Evolutionary conservation across 2,329 filamentous ascomycete genomes (phyloP), one percentile per base, ranked within the genome.

Genomic region (Arthrobotrys entomopaga): DNA sequence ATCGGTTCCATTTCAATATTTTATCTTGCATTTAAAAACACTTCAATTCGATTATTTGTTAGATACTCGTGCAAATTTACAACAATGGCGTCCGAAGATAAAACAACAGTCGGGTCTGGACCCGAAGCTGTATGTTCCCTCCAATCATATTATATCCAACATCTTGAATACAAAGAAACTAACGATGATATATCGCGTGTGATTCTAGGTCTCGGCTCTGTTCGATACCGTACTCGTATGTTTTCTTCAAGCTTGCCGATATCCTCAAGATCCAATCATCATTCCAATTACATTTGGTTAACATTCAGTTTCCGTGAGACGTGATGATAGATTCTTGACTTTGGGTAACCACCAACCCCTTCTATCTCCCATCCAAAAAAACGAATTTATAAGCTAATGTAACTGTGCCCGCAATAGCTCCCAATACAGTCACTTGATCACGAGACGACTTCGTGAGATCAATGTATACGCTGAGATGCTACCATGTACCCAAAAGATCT

Each of bases 381-480:
- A 7, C 4, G 24, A 22, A 29, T 15, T 61, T 26, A 6, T 15
- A 43, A 29, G 29, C 59, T 63, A 61, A 49, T 20, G 16, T 22
- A 11, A 10, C 22, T 22, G 16, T 16, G 48, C 11, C 15, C 11
- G 7, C 5, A 34, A 65, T 70, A 83, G 81, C 77, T 89, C 87
- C 22, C 89, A 91, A 82, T 90, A 89, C 79, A 89, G 87, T 46
- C 90, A 93, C 81, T 84, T 93, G 43, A 92, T 93, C 79, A 88
- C 88, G 8, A 86, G 91, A 64, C 87, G 91, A 38, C 86, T 96
- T 26, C 87, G 92, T 78, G 88, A 90, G 78, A 86, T 96, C 82
- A 90, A 90, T 83, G 87, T 96, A 81, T 97, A 91, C 84, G 88
- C 88, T 75, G 93, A 97, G 84, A 90, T 96, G 89, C 87, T 96